Percentiles rank a stretch among this genome's conserved stretches.
These are phyloP conservation scores for Gymnopus androsaceus DNA, from an alignment of 1,284 basidiomycete genomes.

Conservation along the genomic window DNA sequence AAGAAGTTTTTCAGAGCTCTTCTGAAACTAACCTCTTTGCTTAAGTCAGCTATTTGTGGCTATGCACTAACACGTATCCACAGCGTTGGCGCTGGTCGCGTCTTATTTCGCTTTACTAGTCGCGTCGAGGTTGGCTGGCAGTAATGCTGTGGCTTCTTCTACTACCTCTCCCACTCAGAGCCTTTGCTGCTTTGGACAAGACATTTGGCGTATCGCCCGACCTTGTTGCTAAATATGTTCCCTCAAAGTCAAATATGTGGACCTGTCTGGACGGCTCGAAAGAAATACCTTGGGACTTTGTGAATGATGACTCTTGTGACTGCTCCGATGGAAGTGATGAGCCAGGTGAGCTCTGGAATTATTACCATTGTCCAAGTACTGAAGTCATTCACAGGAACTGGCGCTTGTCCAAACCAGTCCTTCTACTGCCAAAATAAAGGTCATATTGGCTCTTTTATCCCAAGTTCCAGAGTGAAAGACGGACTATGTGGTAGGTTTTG, in stretches of 20 bases:
- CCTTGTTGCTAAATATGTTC: slow-evolving; percentile 48
- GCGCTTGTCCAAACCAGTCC: slow-evolving; percentile 75
- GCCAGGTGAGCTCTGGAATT: slow-evolving; percentile 58
- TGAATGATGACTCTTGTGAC: slow-evolving; percentile 97
- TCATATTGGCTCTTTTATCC: slow-evolving; percentile 81
- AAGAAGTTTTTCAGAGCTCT: too few species aligned
- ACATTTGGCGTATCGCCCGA: slow-evolving; percentile 51
- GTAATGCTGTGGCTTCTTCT: slow-evolving; percentile 51
- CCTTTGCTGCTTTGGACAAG: slow-evolving; percentile 41
- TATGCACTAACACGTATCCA: too few species aligned
- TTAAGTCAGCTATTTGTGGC: neutral
- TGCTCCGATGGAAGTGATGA: slow-evolving; percentile 93
- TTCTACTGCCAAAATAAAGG: slow-evolving; percentile 93
- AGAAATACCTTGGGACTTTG: slow-evolving; percentile 71
- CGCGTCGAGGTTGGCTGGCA: slow-evolving; percentile 8
- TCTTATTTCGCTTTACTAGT: neutral
- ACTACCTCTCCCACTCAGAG: slow-evolving; percentile 39
- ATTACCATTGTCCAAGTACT: too few species aligned
- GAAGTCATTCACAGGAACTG: slow-evolving; percentile 62
- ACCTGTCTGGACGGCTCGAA: slow-evolving; percentile 73
- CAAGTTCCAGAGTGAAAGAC: slow-evolving; percentile 87
- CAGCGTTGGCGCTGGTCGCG: neutral
- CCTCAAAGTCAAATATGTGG: slow-evolving; percentile 57
- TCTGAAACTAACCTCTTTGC: neutral
- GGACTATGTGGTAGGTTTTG: slow-evolving; percentile 83